These are phyloP conservation scores for Leccinum uliginosum DNA, from an alignment of 768 basidiomycete genomes.

Conservation along the genomic window DNA sequence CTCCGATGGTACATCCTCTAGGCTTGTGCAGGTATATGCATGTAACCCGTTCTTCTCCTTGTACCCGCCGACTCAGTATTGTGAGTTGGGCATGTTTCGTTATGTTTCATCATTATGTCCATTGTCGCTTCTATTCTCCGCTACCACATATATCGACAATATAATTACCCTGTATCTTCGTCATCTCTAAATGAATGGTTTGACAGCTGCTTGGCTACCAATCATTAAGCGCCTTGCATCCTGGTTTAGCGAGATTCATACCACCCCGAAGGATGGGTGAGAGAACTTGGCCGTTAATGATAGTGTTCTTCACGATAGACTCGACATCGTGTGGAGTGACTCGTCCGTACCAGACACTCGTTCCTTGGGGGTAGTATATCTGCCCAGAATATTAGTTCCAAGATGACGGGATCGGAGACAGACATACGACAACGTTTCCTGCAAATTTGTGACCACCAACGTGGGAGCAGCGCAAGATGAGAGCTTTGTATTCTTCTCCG, in stretches of 20 bases:
- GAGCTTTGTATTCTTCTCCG: slow-evolving; percentile 58
- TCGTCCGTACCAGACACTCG: slow-evolving; percentile 90
- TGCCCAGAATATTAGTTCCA: slow-evolving; percentile 24
- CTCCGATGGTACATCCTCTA: slow-evolving; percentile 5
- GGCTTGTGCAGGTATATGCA: slow-evolving; percentile 4
- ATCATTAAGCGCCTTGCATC: slow-evolving; percentile 62
- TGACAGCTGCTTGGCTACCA: slow-evolving; percentile 45
- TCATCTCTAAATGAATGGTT: not conserved
- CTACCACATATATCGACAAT: slow-evolving; percentile 24
- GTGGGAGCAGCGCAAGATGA: slow-evolving; percentile 86
- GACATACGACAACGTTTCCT: slow-evolving; percentile 83
- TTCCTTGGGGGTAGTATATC: slow-evolving; percentile 85
- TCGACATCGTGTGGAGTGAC: slow-evolving; percentile 88
- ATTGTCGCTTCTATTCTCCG: slow-evolving; percentile 18
- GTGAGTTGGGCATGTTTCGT: not conserved
- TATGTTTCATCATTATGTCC: slow-evolving; percentile 3
- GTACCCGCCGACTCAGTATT: slow-evolving; percentile 8
- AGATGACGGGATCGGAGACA: not conserved
- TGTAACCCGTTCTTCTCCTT: slow-evolving; percentile 1
- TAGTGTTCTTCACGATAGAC: slow-evolving; percentile 81
- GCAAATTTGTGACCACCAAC: slow-evolving; percentile 92
- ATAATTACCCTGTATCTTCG: slow-evolving; percentile 18
- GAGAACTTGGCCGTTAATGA: slow-evolving; percentile 79
- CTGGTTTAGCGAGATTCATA: slow-evolving; percentile 69
- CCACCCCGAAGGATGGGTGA: slow-evolving; percentile 85